Evolutionary conservation across 352 stramenopile genomes (phyloP), one percentile per base, ranked within the genome.

Genomic region (Pythium monospermum): DNA sequence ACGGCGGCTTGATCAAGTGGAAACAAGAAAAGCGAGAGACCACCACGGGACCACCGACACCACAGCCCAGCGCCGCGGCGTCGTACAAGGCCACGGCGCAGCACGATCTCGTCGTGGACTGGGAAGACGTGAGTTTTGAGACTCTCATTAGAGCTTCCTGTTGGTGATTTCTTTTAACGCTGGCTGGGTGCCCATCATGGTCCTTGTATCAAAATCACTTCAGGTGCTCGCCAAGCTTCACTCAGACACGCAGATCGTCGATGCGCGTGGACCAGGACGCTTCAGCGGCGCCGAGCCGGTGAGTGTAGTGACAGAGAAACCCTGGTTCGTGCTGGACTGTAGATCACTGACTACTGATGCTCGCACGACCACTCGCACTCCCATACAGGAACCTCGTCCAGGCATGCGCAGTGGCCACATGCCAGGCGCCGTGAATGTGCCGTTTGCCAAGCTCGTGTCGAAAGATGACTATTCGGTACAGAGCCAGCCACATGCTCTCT

Each of bases 321-420:
- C n/a, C n/a, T n/a, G n/a, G n/a, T n/a, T n/a, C n/a, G n/a, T n/a
- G n/a, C n/a, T n/a, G n/a, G n/a, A n/a, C n/a, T n/a, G n/a, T n/a
- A n/a, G n/a, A n/a, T n/a, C n/a, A n/a, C n/a, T n/a, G n/a, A n/a
- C n/a, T n/a, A n/a, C n/a, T n/a, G n/a, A n/a, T n/a, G n/a, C n/a
- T n/a, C n/a, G n/a, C n/a, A n/a, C n/a, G n/a, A n/a, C n/a, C n/a
- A n/a, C n/a, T n/a, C n/a, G n/a, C n/a, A n/a, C n/a, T n/a, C n/a
- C n/a, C n/a, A 35, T 13, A 35, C 39, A 92, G 82, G 95, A 98
- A 55, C 95, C 93, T 16, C 81, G 95, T 30, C 73, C 85, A 12
- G 91, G 91, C 27, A 83, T 98, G 66, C 73, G 90, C 38, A 68
- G 83, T 18, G 95, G 95, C 1, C 95, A 97, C 59, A 98, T 98